Evolutionary conservation across 257 asterid genomes (phyloP).

Genomic region (Schizonepeta tenuifolia): DNA sequence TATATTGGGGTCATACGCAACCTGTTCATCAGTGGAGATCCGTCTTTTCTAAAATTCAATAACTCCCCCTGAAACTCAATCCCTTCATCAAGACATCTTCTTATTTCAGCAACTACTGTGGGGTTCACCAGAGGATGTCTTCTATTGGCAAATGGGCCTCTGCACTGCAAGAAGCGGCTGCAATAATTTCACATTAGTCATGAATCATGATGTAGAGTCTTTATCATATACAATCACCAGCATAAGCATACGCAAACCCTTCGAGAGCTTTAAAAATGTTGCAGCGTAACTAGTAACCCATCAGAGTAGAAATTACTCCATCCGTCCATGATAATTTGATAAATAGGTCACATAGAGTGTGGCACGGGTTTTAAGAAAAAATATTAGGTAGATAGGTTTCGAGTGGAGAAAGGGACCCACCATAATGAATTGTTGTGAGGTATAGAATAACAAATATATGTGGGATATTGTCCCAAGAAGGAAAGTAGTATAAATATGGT

Average conservation of each 20-base stretch:
- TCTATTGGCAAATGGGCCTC: slow-evolving; percentile 63
- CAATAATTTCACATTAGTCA: slow-evolving; percentile 28
- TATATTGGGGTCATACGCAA: slow-evolving; percentile 57
- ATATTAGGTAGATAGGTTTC: too few relatives aligned
- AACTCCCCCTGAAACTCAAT: slow-evolving; percentile 60
- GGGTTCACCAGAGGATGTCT: slow-evolving; percentile 63
- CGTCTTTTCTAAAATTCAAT: slow-evolving; percentile 57
- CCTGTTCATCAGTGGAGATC: slow-evolving; percentile 58
- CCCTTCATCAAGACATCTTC: slow-evolving; percentile 56
- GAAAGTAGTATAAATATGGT: too few relatives aligned
- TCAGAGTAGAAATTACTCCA: too few relatives aligned
- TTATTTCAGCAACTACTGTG: slow-evolving; percentile 50
- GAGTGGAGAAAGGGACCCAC: too few relatives aligned
- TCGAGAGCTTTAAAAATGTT: slow-evolving; percentile 1
- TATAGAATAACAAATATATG: too few relatives aligned
- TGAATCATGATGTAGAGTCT: slow-evolving; percentile 23
- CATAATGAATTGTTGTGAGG: too few relatives aligned
- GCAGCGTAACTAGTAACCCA: not conserved
- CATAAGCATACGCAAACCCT: not conserved
- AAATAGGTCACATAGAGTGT: too few relatives aligned
- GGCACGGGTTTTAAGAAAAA: too few relatives aligned
- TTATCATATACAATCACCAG: slow-evolving; percentile 1
- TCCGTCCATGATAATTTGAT: too few relatives aligned
- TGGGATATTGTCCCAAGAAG: too few relatives aligned
- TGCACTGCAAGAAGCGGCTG: slow-evolving; percentile 70